Percentiles rank a stretch among this genome's conserved stretches.
phyloP scores from a whole-genome alignment of 2,329 filamentous ascomycete species.

The Cercospora sp. region DNA sequence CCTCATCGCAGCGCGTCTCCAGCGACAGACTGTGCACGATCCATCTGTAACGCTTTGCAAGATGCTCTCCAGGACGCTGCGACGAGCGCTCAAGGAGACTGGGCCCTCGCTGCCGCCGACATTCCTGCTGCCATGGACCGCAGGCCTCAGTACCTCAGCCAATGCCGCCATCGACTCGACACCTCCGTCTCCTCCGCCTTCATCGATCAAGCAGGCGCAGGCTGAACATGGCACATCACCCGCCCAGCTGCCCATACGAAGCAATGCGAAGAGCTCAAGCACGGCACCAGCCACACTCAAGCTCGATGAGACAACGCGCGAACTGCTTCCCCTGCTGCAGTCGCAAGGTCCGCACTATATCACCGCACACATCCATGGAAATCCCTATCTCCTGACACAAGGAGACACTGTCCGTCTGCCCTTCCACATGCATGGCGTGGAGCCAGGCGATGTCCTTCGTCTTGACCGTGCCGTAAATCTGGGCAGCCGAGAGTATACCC shows the following conservation, averaged over 20 bases:
- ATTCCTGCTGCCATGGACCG: slow-evolving; percentile 55
- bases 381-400: slow-evolving; percentile 73
- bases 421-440: slow-evolving; percentile 52
- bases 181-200: slow-evolving; percentile 7
- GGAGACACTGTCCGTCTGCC: slow-evolving; percentile 53
- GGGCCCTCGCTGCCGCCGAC: slow-evolving; percentile 54
- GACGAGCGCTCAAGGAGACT: slow-evolving; percentile 65
- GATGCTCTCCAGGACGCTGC: slow-evolving; percentile 55
- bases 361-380: slow-evolving; percentile 75
- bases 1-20: background rate
- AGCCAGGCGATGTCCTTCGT: slow-evolving; percentile 79
- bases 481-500: slow-evolving; percentile 85
- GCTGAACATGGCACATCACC: background rate
- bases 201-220: background rate
- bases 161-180: slow-evolving; percentile 13
- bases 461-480: slow-evolving; percentile 81
- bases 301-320: slow-evolving; percentile 58
- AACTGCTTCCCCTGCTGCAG: slow-evolving; percentile 69
- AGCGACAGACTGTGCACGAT: background rate
- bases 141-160: slow-evolving; percentile 42
- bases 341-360: slow-evolving; percentile 77
- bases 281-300: slow-evolving; percentile 34
- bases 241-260: background rate
- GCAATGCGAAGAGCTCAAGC: background rate
- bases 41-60: background rate